Evolutionary conservation across 805 yeast genomes (phyloP).

Genomic region (Kazachstania taianensis): DNA sequence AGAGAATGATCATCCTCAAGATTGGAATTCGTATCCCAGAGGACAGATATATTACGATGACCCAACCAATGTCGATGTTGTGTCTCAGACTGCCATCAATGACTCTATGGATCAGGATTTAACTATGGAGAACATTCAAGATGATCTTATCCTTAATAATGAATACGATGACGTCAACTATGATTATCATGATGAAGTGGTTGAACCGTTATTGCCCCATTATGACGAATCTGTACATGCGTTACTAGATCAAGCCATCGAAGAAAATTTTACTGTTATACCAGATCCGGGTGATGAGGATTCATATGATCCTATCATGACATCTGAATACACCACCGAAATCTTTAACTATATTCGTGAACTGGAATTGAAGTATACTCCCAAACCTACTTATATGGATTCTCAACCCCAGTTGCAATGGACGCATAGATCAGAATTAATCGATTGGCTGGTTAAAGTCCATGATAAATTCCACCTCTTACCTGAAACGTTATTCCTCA

Average conservation of each 20-base stretch:
- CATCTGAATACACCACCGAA: slow-evolving; percentile 69
- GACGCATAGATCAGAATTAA: slow-evolving; percentile 72
- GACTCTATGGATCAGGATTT: not conserved
- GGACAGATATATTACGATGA: not conserved
- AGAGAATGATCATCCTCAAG: too few species aligned
- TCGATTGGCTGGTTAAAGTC: slow-evolving; percentile 90
- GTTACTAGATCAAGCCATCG: slow-evolving; percentile 2
- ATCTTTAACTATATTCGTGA: slow-evolving; percentile 62
- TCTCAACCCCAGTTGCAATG: slow-evolving; percentile 77
- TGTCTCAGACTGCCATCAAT: not conserved
- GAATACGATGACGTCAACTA: slow-evolving; percentile 1
- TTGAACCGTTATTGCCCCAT: slow-evolving; percentile 2
- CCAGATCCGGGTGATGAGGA: slow-evolving; percentile 61
- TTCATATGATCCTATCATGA: slow-evolving; percentile 70
- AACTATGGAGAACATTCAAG: slow-evolving; percentile 1
- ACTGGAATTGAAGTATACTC: slow-evolving; percentile 59
- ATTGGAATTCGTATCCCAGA: not conserved
- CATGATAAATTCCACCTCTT: slow-evolving; percentile 72
- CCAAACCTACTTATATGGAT: slow-evolving; percentile 71
- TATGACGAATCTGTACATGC: not conserved
- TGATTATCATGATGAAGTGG: not conserved
- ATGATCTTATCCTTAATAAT: not conserved
- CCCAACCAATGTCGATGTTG: not conserved
- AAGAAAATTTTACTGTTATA: not conserved
- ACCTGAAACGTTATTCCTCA: slow-evolving; percentile 78